Percentiles rank a stretch among this genome's conserved stretches.
phyloP scores from a whole-genome alignment of 306 rosid genomes.

The Rosa lucieae region DNA sequence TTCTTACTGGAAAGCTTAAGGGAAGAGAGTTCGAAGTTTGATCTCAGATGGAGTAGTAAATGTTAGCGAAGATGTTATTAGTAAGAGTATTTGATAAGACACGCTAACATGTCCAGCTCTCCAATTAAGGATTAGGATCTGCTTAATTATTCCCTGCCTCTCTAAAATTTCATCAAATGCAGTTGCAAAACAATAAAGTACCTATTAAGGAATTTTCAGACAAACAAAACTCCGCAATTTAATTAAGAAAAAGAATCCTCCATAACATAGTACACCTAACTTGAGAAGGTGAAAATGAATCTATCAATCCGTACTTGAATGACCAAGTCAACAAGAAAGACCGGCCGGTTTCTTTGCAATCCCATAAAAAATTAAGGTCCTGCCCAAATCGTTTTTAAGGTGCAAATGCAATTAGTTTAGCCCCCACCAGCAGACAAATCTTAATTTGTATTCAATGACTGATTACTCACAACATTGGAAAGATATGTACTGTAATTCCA shows the following conservation, averaged over 20 bases:
- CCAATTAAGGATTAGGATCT: neutral
- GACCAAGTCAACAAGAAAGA: neutral
- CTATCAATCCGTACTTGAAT: neutral
- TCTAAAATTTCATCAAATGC: neutral
- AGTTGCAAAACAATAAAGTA: neutral
- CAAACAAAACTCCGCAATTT: neutral
- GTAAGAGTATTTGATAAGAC: neutral
- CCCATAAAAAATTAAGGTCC: neutral
- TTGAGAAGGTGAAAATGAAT: neutral
- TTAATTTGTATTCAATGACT: neutral
- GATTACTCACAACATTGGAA: neutral
- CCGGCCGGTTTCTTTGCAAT: neutral
- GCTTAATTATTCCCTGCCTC: neutral
- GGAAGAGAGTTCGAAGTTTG: neutral
- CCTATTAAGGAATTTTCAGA: neutral
- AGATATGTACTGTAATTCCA: neutral
- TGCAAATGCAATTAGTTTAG: neutral
- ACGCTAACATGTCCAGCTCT: neutral
- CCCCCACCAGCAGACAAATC: neutral
- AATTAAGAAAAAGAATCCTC: no score
- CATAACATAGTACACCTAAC: neutral
- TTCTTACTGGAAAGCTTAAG: neutral
- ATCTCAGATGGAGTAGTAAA: neutral
- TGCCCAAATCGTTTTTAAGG: neutral
- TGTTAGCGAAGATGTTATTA: neutral